Percentiles rank a stretch among this genome's conserved stretches.
Evolutionary conservation across 495 filamentous ascomycete genomes (phyloP).

Genomic region (Hypoxylon cercidicola): DNA sequence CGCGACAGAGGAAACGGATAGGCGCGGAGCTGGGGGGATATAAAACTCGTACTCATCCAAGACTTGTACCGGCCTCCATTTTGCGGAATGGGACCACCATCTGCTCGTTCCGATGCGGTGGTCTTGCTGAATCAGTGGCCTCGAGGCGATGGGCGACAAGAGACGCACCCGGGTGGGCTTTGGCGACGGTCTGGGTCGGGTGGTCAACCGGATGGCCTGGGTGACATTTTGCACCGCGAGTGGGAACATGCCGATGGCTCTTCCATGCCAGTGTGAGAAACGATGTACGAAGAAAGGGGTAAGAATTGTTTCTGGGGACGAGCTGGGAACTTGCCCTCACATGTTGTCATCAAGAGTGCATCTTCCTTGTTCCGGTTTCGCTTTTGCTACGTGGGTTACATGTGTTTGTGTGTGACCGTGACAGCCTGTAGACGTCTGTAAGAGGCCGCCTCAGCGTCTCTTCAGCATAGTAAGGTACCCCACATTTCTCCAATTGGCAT

Average conservation of each 20-base stretch:
- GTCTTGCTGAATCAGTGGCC: constrained; percentile 5
- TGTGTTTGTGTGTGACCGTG: constrained; percentile 13
- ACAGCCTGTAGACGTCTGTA: background rate
- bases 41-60: constrained; percentile 80
- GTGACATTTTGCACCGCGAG: constrained; percentile 57
- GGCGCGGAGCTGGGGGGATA: constrained; percentile 3
- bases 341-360: constrained; percentile 20
- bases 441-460: no score
- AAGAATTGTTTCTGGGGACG: constrained; percentile 3
- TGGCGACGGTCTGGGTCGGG: constrained; percentile 27
- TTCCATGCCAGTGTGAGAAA: no score
- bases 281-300: constrained; percentile 19
- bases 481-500: constrained; percentile 37
- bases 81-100: constrained; percentile 52
- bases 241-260: constrained; percentile 57
- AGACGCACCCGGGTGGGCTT: constrained; percentile 17
- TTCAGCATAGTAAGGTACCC: constrained; percentile 13
- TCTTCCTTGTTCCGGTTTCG: constrained; percentile 33
- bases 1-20: constrained; percentile 22
- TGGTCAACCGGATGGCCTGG: constrained; percentile 52
- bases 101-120: constrained; percentile 5
- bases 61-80: constrained; percentile 84
- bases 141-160: constrained; percentile 17
- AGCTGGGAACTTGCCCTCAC: constrained; percentile 20
- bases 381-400: constrained; percentile 9